Base-by-base conservation (phyloP, 1,139 yeast species). In the Tardiomyces blankii region DNA sequence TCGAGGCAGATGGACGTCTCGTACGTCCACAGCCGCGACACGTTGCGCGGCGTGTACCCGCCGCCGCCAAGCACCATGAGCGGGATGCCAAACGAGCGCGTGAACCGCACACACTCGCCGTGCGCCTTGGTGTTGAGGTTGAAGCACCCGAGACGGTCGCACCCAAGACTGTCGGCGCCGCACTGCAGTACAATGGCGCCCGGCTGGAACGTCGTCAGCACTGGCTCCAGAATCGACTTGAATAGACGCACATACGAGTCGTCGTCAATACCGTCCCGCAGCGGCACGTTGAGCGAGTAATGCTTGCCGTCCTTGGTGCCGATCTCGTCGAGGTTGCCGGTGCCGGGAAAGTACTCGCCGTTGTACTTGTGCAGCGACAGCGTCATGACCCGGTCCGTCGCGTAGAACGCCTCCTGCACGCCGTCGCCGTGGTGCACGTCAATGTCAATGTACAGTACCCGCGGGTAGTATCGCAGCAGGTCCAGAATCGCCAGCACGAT, bases 381-480 rank as follows among this genome's bases (percentile, higher is more conserved):
- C 0, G 97, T 89, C 93, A 88, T 86, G 25, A 91, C 98, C 48
- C 98, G 69, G 63, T 91, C 97, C 1, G 96, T 86, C 38, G 94
- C 80, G 62, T 89, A 88, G 57, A 91, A 91, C 1, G 97, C 97
- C 64, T 91, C 97, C 62, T 91, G 96, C 1, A 91, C 98, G 46
- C 97, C 98, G 62, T 91, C 98, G 21, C 98, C 98, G 61, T 91
- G 98, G 63, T 91, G 98, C 23, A 91, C 77, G 63, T 91, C 98
- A 47, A 89, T 89, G 64, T 91, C 98, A 47, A 91, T 87, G 61
- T 91, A 91, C 59, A 91, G 69, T 3, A 91, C 96, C 48, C 97
- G 73, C 5, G 97, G 89, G 61, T 87, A 94, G 51, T 83, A 83
- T 51, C 96, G 72, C 53, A 91, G 70, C 48, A 91, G 66, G 57